Conservation (phyloP, 768 basidiomycete genomes). For the Strobilomyces confusus region DNA sequence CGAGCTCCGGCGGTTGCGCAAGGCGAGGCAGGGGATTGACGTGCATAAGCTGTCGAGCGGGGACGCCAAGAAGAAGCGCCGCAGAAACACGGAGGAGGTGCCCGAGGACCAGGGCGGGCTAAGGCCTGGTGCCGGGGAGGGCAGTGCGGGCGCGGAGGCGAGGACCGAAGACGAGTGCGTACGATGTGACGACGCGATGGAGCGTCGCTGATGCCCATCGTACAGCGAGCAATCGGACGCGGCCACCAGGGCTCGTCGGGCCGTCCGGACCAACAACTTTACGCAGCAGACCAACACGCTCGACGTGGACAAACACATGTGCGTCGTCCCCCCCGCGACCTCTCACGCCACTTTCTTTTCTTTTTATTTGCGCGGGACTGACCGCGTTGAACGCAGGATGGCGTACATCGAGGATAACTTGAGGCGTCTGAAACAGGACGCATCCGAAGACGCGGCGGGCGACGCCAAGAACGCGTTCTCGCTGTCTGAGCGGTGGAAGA, state of each 20-base stretch:
- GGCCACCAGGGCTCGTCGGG: slow-evolving; percentile 65
- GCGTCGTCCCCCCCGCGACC: no score
- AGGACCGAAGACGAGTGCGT: slow-evolving; percentile 49
- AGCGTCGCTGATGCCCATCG: neutral
- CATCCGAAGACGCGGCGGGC: slow-evolving; percentile 40
- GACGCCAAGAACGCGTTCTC: slow-evolving; percentile 73
- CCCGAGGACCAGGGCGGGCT: slow-evolving; percentile 54
- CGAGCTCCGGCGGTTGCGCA: slow-evolving; percentile 74
- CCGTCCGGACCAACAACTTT: slow-evolving; percentile 86
- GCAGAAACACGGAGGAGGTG: slow-evolving; percentile 41
- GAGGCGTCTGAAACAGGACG: slow-evolving; percentile 53
- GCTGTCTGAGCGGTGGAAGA: slow-evolving; percentile 62
- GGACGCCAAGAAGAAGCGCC: slow-evolving; percentile 69
- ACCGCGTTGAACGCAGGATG: slow-evolving; percentile 52
- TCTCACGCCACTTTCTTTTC: neutral
- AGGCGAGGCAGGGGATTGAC: slow-evolving; percentile 79
- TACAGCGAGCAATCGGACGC: slow-evolving; percentile 59
- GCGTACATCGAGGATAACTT: slow-evolving; percentile 96
- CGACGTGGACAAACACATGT: slow-evolving; percentile 99
- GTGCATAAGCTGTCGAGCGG: slow-evolving; percentile 80
- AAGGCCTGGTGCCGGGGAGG: slow-evolving; percentile 28
- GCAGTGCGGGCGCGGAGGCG: slow-evolving; percentile 13
- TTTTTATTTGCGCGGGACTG: neutral
- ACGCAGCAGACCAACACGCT: slow-evolving; percentile 95
- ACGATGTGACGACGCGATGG: neutral